Base-by-base conservation (phyloP, 2,329 filamentous ascomycete species). In the Rhynchosporium secalis region DNA sequence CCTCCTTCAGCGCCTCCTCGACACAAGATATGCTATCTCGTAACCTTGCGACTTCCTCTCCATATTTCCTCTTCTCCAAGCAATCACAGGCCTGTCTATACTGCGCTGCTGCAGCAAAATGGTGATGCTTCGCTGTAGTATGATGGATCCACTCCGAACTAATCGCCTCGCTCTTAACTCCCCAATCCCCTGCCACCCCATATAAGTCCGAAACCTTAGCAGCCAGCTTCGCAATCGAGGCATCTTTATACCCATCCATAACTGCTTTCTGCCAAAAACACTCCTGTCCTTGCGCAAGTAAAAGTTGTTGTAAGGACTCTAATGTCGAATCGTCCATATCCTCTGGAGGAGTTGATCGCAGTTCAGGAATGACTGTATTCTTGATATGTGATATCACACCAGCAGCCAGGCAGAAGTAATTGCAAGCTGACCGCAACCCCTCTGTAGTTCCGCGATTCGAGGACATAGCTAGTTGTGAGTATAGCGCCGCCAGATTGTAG, bases 191-290 rank as follows among this genome's bases (percentile, higher is more conserved):
- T 0, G 93, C 92, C 59, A 88, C 80, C 58, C 87, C 90, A 76
- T 98, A 99, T 48, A 96, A 84, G 72, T 99, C 95, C 2, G 91
- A 96, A 3, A 98, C 92, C 65, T 92, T 87, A 3, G 92, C 92
- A 4, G 95, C 93, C 20, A 99, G 81, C 74, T 96, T 95, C 2
- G 95, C 91, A 65, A 99, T 96, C 0, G 89, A 91, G 1, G 87
- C 90, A 74, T 99, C 95, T 75, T 96, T 97, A 77, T 96, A 86
- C 29, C 88, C 87, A 73, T 97, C 94, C 79, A 96, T 93, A 62
- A 96, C 93, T 0, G 95, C 94, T 75, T 96, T 98, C 70, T 95
- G 90, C 95, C 95, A 99, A 76, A 95, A 98, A 74, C 93, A 98
- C 77, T 99, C 95, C 73, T 99, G 95, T 33, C 90, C 93, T 74